Percentiles rank a stretch among this genome's conserved stretches.
Conservation (phyloP, 2,329 filamentous ascomycete species). For the Colletotrichum gigasporum region DNA sequence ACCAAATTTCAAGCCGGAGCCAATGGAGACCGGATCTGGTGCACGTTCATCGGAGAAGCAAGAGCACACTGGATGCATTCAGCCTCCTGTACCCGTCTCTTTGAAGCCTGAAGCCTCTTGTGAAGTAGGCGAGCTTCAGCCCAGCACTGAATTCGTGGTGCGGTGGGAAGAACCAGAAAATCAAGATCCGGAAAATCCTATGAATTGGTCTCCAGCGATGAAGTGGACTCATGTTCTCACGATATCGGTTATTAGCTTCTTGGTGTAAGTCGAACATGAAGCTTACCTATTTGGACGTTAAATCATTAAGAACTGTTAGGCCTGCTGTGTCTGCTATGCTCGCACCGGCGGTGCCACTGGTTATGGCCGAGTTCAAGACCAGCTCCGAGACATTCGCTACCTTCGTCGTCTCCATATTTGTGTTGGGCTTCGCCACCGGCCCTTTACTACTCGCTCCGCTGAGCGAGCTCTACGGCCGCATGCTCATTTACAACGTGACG, state of each 20-base stretch:
- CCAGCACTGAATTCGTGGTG: background rate
- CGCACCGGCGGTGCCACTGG: slow-evolving; percentile 70
- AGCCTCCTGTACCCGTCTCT: background rate
- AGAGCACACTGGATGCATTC: background rate
- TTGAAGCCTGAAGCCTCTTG: background rate
- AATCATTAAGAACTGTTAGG: slow-evolving; percentile 35
- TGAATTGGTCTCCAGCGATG: slow-evolving; percentile 56
- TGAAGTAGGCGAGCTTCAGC: background rate
- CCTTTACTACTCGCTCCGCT: slow-evolving; percentile 53
- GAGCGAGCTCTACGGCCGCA: slow-evolving; percentile 50
- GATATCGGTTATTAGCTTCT: slow-evolving; percentile 53
- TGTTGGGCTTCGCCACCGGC: slow-evolving; percentile 50
- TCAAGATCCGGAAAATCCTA: slow-evolving; percentile 58
- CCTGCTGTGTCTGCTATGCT: slow-evolving; percentile 61
- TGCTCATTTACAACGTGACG: slow-evolving; percentile 47
- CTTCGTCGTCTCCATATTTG: slow-evolving; percentile 66
- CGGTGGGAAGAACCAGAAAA: slow-evolving; percentile 34
- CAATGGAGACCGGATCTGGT: no score
- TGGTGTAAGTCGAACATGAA: slow-evolving; percentile 46
- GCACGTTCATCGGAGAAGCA: background rate
- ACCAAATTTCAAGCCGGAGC: no score
- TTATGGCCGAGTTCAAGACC: slow-evolving; percentile 69
- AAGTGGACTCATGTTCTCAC: slow-evolving; percentile 56
- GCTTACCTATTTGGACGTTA: no score
- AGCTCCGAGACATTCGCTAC: slow-evolving; percentile 61